Conservation (phyloP, 192 early-diverging fungal species). For the Neocallimastix lanati region DNA sequence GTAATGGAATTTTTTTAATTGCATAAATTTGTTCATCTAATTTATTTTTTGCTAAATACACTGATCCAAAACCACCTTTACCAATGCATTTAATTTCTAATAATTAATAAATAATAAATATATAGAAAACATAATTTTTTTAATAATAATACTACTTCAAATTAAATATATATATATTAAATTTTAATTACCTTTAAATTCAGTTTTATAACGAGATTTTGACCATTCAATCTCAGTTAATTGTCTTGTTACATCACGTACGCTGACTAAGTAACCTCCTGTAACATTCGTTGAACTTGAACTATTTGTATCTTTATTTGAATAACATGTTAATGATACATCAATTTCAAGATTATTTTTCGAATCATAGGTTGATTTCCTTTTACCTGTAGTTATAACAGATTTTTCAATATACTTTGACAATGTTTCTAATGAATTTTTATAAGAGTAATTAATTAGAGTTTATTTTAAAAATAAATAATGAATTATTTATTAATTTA, state of each 20-base stretch:
- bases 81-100: conserved; percentile 59
- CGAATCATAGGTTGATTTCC: neutral
- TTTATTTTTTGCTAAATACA: conserved; percentile 63
- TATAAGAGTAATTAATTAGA: too few species aligned
- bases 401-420: neutral
- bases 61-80: conserved; percentile 81
- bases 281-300: neutral
- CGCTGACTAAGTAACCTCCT: neutral
- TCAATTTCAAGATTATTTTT: neutral
- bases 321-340: neutral
- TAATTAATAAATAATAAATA: neutral
- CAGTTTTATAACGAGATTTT: neutral
- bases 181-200: neutral
- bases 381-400: neutral
- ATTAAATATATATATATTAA: too few species aligned
- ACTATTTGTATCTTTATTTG: neutral
- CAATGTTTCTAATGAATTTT: neutral
- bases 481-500: too few species aligned
- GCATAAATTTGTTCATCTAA: conserved; percentile 84
- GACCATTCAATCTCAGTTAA: neutral
- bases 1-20: conserved; percentile 64
- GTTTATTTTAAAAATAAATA: too few species aligned
- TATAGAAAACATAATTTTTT: too few species aligned
- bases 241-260: neutral
- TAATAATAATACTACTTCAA: too few species aligned